These are phyloP conservation scores for Nicotiana tomentosiformis DNA, from an alignment of 257 asterid genomes.

Conservation along the genomic window DNA sequence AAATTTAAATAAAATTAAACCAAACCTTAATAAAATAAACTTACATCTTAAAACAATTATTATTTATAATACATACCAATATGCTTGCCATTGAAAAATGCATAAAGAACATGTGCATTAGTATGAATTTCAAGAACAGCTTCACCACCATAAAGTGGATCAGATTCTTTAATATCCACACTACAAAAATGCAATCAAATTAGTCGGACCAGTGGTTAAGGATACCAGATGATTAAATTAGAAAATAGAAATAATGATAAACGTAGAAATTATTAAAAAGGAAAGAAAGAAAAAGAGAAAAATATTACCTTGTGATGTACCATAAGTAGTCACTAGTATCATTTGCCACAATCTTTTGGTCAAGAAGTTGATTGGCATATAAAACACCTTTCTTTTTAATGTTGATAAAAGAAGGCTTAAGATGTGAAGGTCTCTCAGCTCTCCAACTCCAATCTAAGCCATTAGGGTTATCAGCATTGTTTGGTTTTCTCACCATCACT, in stretches of 20 bases:
- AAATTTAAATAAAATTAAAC: no score
- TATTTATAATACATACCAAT: constrained; percentile 21
- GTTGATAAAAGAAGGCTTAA: neutral
- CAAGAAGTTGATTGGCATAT: constrained; percentile 23
- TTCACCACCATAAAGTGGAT: constrained; percentile 29
- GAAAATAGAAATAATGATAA: no score
- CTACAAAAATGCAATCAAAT: neutral
- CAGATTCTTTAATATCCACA: constrained; percentile 13
- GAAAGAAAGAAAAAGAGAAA: no score
- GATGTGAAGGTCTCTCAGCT: constrained; percentile 16
- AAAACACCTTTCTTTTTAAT: neutral
- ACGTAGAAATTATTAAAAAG: neutral
- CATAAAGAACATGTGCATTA: constrained; percentile 37
- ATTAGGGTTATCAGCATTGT: constrained; percentile 6
- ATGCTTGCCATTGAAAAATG: constrained; percentile 29
- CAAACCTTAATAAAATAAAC: neutral
- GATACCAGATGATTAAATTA: neutral
- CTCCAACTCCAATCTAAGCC: constrained; percentile 33
- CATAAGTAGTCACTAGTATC: constrained; percentile 45
- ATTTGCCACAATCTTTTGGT: constrained; percentile 38
- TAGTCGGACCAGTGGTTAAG: neutral
- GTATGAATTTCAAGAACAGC: constrained; percentile 19
- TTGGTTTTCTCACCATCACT: constrained; percentile 16
- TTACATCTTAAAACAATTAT: neutral
- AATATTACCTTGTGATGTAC: constrained; percentile 45